phyloP scores from a whole-genome alignment of 441 rosid genomes.

The Bocquillonia castaneifolia region DNA sequence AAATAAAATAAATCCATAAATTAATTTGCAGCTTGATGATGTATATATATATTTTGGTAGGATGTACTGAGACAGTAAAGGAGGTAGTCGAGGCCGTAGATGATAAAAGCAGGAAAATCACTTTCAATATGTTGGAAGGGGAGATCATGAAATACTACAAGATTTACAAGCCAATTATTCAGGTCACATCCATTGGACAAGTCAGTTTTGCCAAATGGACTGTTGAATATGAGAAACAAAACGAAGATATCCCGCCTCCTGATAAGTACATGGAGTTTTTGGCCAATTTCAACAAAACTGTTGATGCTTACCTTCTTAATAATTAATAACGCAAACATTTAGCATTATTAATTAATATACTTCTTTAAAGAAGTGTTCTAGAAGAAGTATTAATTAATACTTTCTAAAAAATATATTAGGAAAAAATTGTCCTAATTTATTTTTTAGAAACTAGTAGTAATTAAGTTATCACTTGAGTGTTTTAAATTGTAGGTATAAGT shows the following conservation, averaged over 20 bases:
- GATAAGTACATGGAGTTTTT: constrained; percentile 3
- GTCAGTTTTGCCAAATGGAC: constrained; percentile 9
- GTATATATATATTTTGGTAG: not conserved
- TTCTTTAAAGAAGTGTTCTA: too few relatives aligned
- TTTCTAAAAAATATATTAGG: too few relatives aligned
- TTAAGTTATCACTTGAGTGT: too few relatives aligned
- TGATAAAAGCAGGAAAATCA: constrained; percentile 7
- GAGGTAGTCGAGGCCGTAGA: constrained; percentile 4
- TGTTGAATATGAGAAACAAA: constrained; percentile 9
- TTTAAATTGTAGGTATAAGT: too few relatives aligned
- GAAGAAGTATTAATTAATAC: too few relatives aligned
- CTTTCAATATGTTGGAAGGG: not conserved
- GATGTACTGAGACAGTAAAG: constrained; percentile 9
- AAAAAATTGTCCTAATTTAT: too few relatives aligned
- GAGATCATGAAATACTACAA: constrained; percentile 6
- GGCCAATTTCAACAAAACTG: not conserved
- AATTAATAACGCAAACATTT: not conserved
- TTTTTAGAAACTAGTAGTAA: too few relatives aligned
- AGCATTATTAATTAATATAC: too few relatives aligned
- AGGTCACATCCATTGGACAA: not conserved
- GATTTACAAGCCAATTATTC: constrained; percentile 2
- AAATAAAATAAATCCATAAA: not conserved
- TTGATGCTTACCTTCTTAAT: constrained; percentile 8
- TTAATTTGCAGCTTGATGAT: not conserved
- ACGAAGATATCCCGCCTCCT: constrained; percentile 3